Percentiles rank a stretch among this genome's conserved stretches.
These are phyloP conservation scores for Cucumis hystrix DNA, from an alignment of 306 rosid genomes.

Conservation along the genomic window DNA sequence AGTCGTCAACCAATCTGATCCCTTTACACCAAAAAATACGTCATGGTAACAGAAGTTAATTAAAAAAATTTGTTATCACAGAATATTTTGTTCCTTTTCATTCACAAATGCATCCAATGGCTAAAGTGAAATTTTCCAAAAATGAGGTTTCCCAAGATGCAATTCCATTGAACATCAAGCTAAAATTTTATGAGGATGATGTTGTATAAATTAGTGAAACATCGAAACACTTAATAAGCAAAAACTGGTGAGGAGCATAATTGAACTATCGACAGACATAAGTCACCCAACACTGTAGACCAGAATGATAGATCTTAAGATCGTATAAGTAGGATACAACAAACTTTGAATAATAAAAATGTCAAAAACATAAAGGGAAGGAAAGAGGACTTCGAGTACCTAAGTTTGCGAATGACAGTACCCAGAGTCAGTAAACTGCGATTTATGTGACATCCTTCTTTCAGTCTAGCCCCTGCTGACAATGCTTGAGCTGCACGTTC, in stretches of 20 bases:
- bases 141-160: background rate
- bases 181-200: background rate
- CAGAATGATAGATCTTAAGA: background rate
- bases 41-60: background rate
- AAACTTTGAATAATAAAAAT: background rate
- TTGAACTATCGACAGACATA: background rate
- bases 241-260: background rate
- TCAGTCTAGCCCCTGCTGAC: conserved; percentile 87
- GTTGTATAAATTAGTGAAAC: background rate
- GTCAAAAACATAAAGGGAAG: conserved; percentile 2
- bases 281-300: background rate
- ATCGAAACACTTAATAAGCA: background rate
- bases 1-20: background rate
- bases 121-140: background rate
- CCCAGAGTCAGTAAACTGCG: conserved; percentile 93
- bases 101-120: background rate
- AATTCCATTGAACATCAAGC: background rate
- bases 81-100: background rate
- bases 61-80: background rate
- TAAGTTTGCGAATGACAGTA: conserved; percentile 92
- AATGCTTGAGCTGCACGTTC: conserved; percentile 96
- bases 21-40: background rate
- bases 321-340: background rate
- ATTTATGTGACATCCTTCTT: conserved; percentile 97
- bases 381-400: conserved; percentile 46